phyloP scores from a whole-genome alignment of 2,329 filamentous ascomycete species.

The Dactylellina parvicollis region DNA sequence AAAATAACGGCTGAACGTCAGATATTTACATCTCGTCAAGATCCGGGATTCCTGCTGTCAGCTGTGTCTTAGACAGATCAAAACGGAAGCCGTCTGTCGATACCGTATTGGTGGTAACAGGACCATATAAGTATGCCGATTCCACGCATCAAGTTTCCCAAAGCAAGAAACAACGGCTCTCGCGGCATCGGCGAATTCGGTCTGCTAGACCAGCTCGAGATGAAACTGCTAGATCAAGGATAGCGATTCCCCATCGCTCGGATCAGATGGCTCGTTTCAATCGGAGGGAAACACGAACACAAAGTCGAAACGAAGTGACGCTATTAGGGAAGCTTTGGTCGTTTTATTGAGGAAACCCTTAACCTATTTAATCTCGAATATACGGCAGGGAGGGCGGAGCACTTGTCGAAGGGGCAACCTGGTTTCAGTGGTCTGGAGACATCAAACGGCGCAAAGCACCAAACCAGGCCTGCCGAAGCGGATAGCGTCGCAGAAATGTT shows the following conservation, averaged over 20 bases:
- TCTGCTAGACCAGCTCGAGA: not conserved
- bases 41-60: not conserved
- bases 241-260: constrained; percentile 22
- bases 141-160: constrained; percentile 21
- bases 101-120: constrained; percentile 5
- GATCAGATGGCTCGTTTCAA: constrained; percentile 44
- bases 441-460: constrained; percentile 22
- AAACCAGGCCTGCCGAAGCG: constrained; percentile 41
- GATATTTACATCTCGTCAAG: not conserved
- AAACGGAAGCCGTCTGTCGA: not conserved
- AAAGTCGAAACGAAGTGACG: constrained; percentile 20
- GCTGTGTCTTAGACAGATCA: not conserved
- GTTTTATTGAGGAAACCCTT: constrained; percentile 18
- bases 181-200: not conserved
- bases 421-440: too few relatives aligned
- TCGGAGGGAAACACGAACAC: constrained; percentile 31
- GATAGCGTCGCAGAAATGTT: constrained; percentile 52
- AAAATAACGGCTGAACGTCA: not conserved
- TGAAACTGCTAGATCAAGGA: constrained; percentile 30
- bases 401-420: constrained; percentile 17
- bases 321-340: constrained; percentile 7
- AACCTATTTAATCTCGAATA: constrained; percentile 19
- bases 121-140: constrained; percentile 8
- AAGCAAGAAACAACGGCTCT: constrained; percentile 11
- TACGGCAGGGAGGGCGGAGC: constrained; percentile 20